Evolutionary conservation across 2,329 filamentous ascomycete species (phyloP).

Genomic region (Geosmithia morbida): DNA sequence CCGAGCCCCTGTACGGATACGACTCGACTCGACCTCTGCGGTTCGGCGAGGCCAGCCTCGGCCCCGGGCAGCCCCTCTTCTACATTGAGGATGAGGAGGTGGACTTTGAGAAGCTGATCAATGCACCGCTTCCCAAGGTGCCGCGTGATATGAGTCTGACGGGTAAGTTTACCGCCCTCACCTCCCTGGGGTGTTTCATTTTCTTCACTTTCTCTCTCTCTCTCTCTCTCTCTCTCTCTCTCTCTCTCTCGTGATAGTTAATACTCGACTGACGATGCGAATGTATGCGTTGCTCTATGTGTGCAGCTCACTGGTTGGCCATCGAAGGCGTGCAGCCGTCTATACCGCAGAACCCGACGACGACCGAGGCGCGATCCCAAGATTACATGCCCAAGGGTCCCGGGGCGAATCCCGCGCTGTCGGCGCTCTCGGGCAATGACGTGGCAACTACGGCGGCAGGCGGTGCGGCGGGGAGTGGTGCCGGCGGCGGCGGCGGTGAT

Average conservation of each 20-base stretch:
- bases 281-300: too few species aligned
- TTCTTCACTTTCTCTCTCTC: too few species aligned
- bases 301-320: conserved; percentile 85
- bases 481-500: not conserved
- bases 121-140: conserved; percentile 87
- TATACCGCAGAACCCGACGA: conserved; percentile 90
- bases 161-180: too few species aligned
- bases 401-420: conserved; percentile 68
- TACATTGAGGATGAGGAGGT: conserved; percentile 98
- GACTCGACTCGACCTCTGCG: conserved; percentile 78
- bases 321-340: conserved; percentile 95
- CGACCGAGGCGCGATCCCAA: conserved; percentile 66
- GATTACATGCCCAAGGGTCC: conserved; percentile 84
- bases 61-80: conserved; percentile 85
- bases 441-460: conserved; percentile 39
- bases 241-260: too few species aligned
- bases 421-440: conserved; percentile 72
- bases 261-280: too few species aligned
- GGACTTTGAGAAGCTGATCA: conserved; percentile 97
- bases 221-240: too few species aligned
- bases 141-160: conserved; percentile 88
- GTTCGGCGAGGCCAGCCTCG: conserved; percentile 87
- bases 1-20: conserved; percentile 93
- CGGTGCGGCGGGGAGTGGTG: too few species aligned
- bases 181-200: too few species aligned